Evolutionary conservation across 1,139 yeast genomes (phyloP).

Genomic region (Taiozyma sp.): DNA sequence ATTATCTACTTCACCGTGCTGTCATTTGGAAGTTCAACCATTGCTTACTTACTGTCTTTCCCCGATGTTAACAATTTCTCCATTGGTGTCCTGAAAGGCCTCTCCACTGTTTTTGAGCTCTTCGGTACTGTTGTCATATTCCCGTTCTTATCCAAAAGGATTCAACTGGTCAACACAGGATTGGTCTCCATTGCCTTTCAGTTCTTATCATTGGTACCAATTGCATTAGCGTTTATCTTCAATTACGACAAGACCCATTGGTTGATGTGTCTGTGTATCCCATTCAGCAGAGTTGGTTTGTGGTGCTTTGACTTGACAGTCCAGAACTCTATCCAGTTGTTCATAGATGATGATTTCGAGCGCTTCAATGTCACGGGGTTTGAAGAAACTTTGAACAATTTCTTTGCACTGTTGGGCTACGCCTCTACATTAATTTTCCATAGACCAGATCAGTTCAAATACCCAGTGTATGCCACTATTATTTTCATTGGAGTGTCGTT

Average conservation of each 20-base stretch:
- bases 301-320: conserved; percentile 36
- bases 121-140: conserved; percentile 26
- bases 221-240: conserved; percentile 10
- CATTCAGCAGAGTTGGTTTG: conserved; percentile 32
- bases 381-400: conserved; percentile 31
- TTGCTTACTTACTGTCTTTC: conserved; percentile 27
- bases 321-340: conserved; percentile 29
- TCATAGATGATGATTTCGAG: conserved; percentile 24
- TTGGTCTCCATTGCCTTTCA: conserved; percentile 25
- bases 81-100: conserved; percentile 27
- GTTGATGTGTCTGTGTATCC: conserved; percentile 25
- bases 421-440: conserved; percentile 29
- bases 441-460: conserved; percentile 27
- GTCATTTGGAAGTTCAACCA: conserved; percentile 31
- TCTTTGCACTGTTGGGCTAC: conserved; percentile 29
- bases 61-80: conserved; percentile 26
- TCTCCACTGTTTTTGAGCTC: conserved; percentile 28
- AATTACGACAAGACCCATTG: conserved; percentile 12
- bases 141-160: conserved; percentile 21
- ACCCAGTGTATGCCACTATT: conserved; percentile 26
- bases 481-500: conserved; percentile 21
- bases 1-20: conserved; percentile 31
- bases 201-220: conserved; percentile 17
- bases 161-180: conserved; percentile 29
- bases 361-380: conserved; percentile 31